A percentile compares a stretch with the other conserved stretches of the same genome.
Conservation (phyloP, 495 filamentous ascomycete genomes). For the Evansstolkia leycettana region DNA sequence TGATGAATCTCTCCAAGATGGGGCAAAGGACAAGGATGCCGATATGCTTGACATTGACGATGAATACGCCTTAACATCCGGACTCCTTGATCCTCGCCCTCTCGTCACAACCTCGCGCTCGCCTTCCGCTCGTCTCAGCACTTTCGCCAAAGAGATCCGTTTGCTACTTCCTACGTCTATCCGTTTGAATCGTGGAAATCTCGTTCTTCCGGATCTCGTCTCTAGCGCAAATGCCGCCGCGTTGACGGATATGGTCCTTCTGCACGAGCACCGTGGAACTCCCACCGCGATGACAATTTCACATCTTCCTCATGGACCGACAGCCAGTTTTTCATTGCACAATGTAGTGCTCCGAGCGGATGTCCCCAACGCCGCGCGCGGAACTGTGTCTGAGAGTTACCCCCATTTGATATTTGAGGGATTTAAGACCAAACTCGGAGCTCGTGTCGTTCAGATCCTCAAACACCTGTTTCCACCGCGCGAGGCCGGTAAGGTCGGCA, state of each 20-base stretch:
- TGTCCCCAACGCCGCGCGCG: constrained; percentile 74
- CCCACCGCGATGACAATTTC: constrained; percentile 84
- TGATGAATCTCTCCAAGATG: constrained; percentile 66
- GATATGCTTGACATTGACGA: constrained; percentile 70
- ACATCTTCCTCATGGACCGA: constrained; percentile 89
- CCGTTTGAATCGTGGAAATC: constrained; percentile 81
- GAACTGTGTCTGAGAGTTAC: constrained; percentile 88
- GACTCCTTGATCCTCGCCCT: constrained; percentile 73
- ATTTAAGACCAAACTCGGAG: constrained; percentile 73
- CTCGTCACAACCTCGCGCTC: constrained; percentile 88
- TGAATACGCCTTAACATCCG: constrained; percentile 79
- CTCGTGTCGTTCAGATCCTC: constrained; percentile 75
- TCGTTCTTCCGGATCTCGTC: constrained; percentile 76
- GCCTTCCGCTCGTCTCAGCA: constrained; percentile 68
- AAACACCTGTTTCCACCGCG: constrained; percentile 93
- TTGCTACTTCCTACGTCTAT: constrained; percentile 84
- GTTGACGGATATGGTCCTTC: constrained; percentile 72
- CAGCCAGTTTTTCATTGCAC: constrained; percentile 80
- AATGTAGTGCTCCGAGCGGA: constrained; percentile 92
- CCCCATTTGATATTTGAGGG: constrained; percentile 94
- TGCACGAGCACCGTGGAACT: constrained; percentile 89
- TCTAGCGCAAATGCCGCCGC: constrained; percentile 64
- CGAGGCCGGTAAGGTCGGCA: constrained; percentile 75
- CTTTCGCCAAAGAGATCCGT: constrained; percentile 93
- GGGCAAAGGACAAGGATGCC: constrained; percentile 21